A percentile compares a stretch with the other conserved stretches of the same genome.
Conservation (phyloP, 139 green algal genomes). For the Tetraselmis chui region DNA sequence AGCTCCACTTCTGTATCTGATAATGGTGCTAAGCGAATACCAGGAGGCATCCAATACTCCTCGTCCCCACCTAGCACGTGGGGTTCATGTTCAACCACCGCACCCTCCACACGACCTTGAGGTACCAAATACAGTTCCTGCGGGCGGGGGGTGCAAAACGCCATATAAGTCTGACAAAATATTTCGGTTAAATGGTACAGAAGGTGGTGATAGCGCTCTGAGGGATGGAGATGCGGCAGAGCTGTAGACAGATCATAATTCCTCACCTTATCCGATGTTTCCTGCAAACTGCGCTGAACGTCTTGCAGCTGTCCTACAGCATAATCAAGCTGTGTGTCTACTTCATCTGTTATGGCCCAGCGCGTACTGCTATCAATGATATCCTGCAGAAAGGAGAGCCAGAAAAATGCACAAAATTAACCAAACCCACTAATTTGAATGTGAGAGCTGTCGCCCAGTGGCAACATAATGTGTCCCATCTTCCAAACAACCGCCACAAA, state of each 20-base stretch:
- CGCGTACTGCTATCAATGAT: no score
- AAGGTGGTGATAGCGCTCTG: neutral
- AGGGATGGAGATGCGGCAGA: neutral
- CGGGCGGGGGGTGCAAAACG: neutral
- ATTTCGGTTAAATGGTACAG: no score
- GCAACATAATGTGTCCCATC: no score
- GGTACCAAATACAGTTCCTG: neutral
- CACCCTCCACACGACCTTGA: neutral
- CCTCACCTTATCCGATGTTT: neutral
- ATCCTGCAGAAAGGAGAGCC: no score
- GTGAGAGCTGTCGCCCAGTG: no score
- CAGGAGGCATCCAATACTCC: neutral
- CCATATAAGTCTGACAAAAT: no score
- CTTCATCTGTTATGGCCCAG: no score
- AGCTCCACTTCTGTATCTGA: neutral
- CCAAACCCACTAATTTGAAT: no score
- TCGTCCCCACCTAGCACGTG: neutral
- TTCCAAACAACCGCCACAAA: no score
- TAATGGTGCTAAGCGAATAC: neutral
- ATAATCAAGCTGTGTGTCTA: neutral
- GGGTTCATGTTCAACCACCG: neutral
- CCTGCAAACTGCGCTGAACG: neutral
- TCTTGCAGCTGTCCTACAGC: neutral
- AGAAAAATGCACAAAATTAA: no score
- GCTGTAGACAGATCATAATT: neutral